Evolutionary conservation across 2,329 filamentous ascomycete genomes (phyloP).

Genomic region (Calonectria henricotiae): DNA sequence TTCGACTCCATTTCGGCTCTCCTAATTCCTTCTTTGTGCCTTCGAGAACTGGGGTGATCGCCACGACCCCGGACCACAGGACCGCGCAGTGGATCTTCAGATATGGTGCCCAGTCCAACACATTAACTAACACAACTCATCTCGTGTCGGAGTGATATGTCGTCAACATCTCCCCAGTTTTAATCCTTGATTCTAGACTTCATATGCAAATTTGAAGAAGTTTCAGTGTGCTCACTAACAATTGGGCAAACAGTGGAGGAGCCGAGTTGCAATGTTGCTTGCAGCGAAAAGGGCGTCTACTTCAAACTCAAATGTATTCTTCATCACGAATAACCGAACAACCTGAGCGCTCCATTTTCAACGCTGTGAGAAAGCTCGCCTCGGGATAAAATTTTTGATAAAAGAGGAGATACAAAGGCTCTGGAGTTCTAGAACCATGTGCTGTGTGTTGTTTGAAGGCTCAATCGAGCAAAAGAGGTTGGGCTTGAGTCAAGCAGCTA

Average conservation of each 20-base stretch:
- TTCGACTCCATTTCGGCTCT: neutral
- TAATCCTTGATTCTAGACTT: neutral
- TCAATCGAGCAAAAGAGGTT: neutral
- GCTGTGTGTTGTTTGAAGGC: neutral
- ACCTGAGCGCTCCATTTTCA: slow-evolving; percentile 19
- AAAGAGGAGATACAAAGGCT: neutral
- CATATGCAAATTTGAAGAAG: slow-evolving; percentile 1
- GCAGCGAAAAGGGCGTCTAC: neutral
- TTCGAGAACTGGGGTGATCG: slow-evolving; percentile 24
- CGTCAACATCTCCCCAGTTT: neutral
- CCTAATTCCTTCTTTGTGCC: neutral
- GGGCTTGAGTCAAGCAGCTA: neutral
- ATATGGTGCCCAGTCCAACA: neutral
- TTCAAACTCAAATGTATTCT: neutral
- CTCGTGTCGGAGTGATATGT: neutral
- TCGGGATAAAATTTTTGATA: neutral
- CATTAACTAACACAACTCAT: neutral
- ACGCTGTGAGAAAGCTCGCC: slow-evolving; percentile 13
- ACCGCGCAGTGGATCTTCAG: neutral
- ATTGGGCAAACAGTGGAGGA: neutral
- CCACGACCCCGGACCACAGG: neutral
- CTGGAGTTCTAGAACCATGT: slow-evolving; percentile 13
- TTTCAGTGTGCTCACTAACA: neutral
- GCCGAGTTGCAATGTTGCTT: neutral
- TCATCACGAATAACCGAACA: neutral